Evolutionary conservation across 345 rosid genomes (phyloP).

Genomic region (Brassica incana): DNA sequence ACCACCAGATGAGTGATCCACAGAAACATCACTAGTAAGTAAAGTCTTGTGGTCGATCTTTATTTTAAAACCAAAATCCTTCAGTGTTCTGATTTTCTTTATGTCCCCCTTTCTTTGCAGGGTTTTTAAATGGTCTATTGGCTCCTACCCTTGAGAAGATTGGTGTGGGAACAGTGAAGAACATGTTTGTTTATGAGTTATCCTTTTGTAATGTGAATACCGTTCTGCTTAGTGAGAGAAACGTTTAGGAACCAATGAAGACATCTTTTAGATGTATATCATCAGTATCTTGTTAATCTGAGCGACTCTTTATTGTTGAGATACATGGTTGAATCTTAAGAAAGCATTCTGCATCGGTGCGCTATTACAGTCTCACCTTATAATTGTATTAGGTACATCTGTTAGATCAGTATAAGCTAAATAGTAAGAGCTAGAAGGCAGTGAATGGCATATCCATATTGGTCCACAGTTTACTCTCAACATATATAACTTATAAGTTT

Average conservation of each 20-base stretch:
- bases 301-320: slow-evolving; percentile 9
- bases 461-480: background rate
- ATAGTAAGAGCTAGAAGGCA: background rate
- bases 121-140: slow-evolving; percentile 4
- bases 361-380: background rate
- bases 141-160: background rate
- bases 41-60: background rate
- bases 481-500: background rate
- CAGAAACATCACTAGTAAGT: slow-evolving; percentile 26
- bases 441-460: background rate
- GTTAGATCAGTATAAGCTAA: background rate
- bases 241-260: background rate
- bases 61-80: slow-evolving; percentile 1
- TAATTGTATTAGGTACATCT: background rate
- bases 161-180: slow-evolving; percentile 17
- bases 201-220: slow-evolving; percentile 11
- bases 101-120: background rate
- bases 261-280: background rate
- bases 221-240: slow-evolving; percentile 1
- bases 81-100: background rate
- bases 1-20: slow-evolving; percentile 48
- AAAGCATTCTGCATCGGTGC: background rate
- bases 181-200: slow-evolving; percentile 8
- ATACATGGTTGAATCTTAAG: slow-evolving; percentile 19
- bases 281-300: slow-evolving; percentile 2